Percentiles rank a stretch among this genome's conserved stretches.
phyloP scores from a whole-genome alignment of 345 rosid genomes.

The Euphorbia tirucalli region DNA sequence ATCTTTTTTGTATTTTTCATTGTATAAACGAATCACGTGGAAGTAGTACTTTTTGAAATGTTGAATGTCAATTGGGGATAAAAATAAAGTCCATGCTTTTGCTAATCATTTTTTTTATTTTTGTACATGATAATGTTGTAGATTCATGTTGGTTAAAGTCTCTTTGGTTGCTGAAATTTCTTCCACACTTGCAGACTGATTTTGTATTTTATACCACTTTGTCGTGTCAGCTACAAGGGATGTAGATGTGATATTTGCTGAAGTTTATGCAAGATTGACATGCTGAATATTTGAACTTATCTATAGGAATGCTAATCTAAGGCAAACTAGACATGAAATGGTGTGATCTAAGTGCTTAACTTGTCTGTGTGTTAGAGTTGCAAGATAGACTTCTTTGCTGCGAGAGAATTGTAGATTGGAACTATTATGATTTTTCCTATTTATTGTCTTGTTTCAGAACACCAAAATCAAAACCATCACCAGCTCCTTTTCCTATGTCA shows the following conservation, averaged over 20 bases:
- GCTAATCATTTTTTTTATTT: neutral
- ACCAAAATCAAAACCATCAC: conserved; percentile 28
- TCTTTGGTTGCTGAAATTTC: neutral
- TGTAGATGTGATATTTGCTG: neutral
- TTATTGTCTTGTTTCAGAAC: conserved; percentile 42
- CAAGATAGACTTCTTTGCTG: neutral
- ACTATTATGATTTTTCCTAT: neutral
- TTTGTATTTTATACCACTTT: neutral
- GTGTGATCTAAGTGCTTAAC: neutral
- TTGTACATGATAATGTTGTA: neutral
- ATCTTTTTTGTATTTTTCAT: neutral
- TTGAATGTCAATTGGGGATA: neutral
- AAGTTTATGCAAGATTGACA: neutral
- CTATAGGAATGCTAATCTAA: neutral
- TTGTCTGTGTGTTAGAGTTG: neutral
- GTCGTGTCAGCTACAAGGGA: neutral
- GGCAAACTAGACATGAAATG: neutral
- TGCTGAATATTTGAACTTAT: neutral
- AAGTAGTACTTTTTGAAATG: neutral
- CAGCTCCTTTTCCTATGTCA: neutral
- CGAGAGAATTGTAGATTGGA: neutral
- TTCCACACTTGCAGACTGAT: neutral
- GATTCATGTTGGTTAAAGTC: neutral
- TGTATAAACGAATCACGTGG: neutral
- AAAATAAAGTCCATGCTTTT: neutral